These are phyloP conservation scores for Dillenia suffruticosa DNA, from an alignment of 164 flowering plant genomes.

Conservation along the genomic window DNA sequence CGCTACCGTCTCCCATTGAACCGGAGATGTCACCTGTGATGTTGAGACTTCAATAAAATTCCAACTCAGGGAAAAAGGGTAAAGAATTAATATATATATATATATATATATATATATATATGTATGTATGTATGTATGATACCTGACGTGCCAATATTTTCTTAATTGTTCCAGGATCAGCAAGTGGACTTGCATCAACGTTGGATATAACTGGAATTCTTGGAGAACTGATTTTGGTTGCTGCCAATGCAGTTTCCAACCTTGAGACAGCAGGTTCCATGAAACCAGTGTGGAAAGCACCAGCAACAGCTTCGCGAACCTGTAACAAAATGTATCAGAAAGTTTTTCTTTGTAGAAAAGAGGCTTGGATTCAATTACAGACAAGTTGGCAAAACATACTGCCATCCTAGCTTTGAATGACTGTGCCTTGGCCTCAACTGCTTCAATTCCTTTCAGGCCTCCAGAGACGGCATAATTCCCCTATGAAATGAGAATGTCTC, in stretches of 20 bases:
- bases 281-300: conserved; percentile 96
- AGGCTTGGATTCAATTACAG: background rate
- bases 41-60: background rate
- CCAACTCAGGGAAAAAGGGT: conserved; percentile 1
- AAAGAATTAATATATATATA: too few species aligned
- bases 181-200: conserved; percentile 94
- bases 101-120: too few species aligned
- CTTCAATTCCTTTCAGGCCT: conserved; percentile 89
- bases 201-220: conserved; percentile 96
- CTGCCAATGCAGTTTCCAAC: conserved; percentile 86
- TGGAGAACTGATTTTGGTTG: conserved; percentile 76
- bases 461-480: conserved; percentile 99
- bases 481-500: conserved; percentile 23
- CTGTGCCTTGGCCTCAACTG: conserved; percentile 94
- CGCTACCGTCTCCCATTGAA: conserved; percentile 94
- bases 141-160: conserved; percentile 93
- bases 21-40: conserved; percentile 86
- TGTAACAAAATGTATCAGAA: conserved; percentile 15
- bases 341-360: background rate
- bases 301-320: conserved; percentile 99
- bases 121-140: too few species aligned
- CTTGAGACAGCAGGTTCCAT: conserved; percentile 98
- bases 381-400: conserved; percentile 27
- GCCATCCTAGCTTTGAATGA: conserved; percentile 98
- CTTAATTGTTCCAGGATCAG: conserved; percentile 86